phyloP scores from a whole-genome alignment of 805 yeast species.

The Blastobotrys robertii region DNA sequence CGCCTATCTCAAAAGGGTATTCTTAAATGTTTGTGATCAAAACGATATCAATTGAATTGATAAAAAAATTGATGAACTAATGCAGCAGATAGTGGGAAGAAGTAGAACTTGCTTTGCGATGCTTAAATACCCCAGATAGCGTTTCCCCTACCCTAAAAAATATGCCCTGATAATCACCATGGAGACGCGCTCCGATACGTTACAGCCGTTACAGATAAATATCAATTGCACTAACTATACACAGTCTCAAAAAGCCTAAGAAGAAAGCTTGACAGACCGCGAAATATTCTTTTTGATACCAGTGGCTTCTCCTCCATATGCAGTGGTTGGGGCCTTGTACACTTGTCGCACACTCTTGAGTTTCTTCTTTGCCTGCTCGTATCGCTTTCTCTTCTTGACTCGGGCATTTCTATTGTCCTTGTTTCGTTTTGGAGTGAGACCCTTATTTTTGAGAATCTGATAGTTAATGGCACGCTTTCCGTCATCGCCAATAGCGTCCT shows the following conservation, averaged over 20 bases:
- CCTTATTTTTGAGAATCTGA: slow-evolving; percentile 93
- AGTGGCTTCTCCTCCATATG: slow-evolving; percentile 89
- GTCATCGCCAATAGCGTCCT: slow-evolving; percentile 52
- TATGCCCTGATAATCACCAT: too few species aligned
- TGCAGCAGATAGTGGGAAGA: too few species aligned
- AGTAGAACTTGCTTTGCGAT: too few species aligned
- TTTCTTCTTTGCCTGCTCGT: slow-evolving; percentile 89
- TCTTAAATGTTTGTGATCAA: too few species aligned
- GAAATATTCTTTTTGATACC: slow-evolving; percentile 94
- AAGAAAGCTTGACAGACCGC: slow-evolving; percentile 66
- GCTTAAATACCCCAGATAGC: too few species aligned
- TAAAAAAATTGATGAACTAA: too few species aligned
- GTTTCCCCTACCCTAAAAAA: too few species aligned
- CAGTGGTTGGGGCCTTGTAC: slow-evolving; percentile 62
- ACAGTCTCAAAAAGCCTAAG: slow-evolving; percentile 13
- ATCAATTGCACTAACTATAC: too few species aligned
- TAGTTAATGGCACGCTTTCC: slow-evolving; percentile 94
- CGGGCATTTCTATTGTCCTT: slow-evolving; percentile 93
- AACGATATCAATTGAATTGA: too few species aligned
- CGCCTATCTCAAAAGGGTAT: too few species aligned
- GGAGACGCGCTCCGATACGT: too few species aligned
- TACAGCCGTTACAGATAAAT: too few species aligned
- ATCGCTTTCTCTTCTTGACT: slow-evolving; percentile 97
- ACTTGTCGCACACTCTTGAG: slow-evolving; percentile 84
- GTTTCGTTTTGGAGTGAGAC: slow-evolving; percentile 85